phyloP scores from a whole-genome alignment of 2,329 filamentous ascomycete species.

The Ophiostoma fasciatum region DNA sequence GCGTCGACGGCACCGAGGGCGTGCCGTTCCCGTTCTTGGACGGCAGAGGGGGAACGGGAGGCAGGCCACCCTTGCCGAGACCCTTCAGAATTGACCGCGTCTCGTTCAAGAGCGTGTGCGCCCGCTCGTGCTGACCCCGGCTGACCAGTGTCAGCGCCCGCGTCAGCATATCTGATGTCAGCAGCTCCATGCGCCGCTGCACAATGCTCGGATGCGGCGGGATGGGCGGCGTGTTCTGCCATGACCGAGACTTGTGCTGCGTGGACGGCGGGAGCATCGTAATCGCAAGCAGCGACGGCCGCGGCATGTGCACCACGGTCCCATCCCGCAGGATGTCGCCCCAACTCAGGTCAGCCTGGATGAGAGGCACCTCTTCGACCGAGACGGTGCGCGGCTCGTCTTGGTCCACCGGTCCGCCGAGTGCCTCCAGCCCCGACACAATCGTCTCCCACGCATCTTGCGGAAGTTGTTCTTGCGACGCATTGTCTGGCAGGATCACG shows the following conservation, averaged over 20 bases:
- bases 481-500: conserved; percentile 75
- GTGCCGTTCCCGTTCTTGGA: conserved; percentile 20
- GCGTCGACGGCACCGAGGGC: conserved; percentile 31
- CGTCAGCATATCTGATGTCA: conserved; percentile 96
- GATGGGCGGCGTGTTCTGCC: conserved; percentile 60
- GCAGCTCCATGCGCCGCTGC: conserved; percentile 89
- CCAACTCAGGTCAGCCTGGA: conserved; percentile 88
- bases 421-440: conserved; percentile 83
- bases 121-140: conserved; percentile 82
- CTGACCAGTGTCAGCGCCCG: conserved; percentile 81
- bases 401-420: conserved; percentile 73
- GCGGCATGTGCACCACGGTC: conserved; percentile 67
- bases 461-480: conserved; percentile 67
- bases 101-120: conserved; percentile 81
- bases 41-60: conserved; percentile 61
- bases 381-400: conserved; percentile 74
- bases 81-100: conserved; percentile 92
- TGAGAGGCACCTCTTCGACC: conserved; percentile 85
- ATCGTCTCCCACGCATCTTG: conserved; percentile 97
- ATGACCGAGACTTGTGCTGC: conserved; percentile 49
- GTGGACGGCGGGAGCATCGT: conserved; percentile 71
- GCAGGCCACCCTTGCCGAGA: conserved; percentile 84
- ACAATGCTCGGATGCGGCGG: conserved; percentile 91
- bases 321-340: conserved; percentile 88
- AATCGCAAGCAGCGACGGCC: conserved; percentile 83